Percentiles rank a stretch among this genome's conserved stretches.
Evolutionary conservation across 495 filamentous ascomycete genomes (phyloP).

Genomic region (Tuber melanosporum): DNA sequence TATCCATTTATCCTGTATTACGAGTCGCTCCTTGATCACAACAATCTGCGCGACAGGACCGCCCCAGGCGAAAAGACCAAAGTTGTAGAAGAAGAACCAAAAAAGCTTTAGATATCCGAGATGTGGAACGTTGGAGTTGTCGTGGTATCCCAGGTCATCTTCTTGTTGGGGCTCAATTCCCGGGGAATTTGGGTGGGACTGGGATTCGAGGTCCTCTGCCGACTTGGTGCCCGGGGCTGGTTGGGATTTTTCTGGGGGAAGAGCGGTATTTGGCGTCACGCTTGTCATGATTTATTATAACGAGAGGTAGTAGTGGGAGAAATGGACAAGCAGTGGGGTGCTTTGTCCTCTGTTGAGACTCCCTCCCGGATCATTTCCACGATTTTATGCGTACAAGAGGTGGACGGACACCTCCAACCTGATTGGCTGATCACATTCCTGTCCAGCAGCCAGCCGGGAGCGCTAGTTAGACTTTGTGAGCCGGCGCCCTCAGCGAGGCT

Average conservation of each 20-base stretch:
- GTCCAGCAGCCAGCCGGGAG: not conserved
- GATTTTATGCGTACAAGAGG: not conserved
- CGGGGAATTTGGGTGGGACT: not conserved
- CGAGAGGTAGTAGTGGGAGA: not conserved
- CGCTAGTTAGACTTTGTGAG: not conserved
- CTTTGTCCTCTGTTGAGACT: not conserved
- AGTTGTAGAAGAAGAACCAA: constrained; percentile 46
- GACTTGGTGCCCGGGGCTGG: not conserved
- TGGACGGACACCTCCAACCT: not conserved
- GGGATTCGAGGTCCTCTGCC: not conserved
- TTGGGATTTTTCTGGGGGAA: not conserved
- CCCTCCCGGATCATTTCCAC: not conserved
- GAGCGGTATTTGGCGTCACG: not conserved
- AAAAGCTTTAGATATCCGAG: constrained; percentile 40
- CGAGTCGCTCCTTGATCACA: constrained; percentile 43
- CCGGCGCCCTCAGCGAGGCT: no score
- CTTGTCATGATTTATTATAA: not conserved
- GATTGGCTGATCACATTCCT: not conserved
- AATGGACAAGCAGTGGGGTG: not conserved
- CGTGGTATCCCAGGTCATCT: constrained; percentile 2
- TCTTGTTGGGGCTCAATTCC: not conserved
- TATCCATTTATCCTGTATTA: constrained; percentile 44
- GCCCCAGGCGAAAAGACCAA: constrained; percentile 45
- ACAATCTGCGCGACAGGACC: constrained; percentile 45
- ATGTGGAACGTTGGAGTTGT: constrained; percentile 42